These are phyloP conservation scores for Arctostaphylos glauca DNA, from an alignment of 148 eudicot species.

Conservation along the genomic window DNA sequence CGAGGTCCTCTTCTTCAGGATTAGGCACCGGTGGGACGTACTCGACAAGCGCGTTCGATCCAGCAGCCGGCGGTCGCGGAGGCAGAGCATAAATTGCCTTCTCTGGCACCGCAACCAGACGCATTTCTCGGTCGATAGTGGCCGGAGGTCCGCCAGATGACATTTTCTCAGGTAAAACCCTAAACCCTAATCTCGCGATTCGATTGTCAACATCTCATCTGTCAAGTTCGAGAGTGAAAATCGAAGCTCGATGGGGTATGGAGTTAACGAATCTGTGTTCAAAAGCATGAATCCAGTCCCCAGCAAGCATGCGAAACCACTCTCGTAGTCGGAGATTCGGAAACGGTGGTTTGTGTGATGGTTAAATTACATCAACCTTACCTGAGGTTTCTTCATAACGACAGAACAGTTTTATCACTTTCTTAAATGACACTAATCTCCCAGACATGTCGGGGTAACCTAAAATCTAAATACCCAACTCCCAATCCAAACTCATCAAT, in stretches of 20 bases:
- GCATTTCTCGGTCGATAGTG: slow-evolving; percentile 51
- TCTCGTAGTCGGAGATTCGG: no score
- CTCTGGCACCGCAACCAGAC: slow-evolving; percentile 49
- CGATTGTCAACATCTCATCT: background rate
- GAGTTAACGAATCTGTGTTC: no score
- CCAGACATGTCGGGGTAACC: no score
- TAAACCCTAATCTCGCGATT: background rate
- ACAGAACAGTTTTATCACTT: no score
- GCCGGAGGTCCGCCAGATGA: slow-evolving; percentile 40
- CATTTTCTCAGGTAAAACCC: slow-evolving; percentile 22
- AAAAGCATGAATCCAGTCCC: no score
- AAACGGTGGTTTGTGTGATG: no score
- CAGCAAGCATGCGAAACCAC: no score
- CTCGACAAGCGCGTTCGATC: slow-evolving; percentile 66
- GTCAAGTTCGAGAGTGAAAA: background rate
- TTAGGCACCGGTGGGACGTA: slow-evolving; percentile 53
- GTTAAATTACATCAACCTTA: no score
- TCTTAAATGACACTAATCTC: no score
- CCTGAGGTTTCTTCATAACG: no score
- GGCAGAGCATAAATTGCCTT: slow-evolving; percentile 36
- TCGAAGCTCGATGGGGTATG: background rate
- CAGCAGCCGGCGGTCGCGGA: slow-evolving; percentile 51
- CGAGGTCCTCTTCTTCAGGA: slow-evolving; percentile 85
- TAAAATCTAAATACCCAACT: no score
- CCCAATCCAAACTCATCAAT: no score